These are phyloP conservation scores for Microsporum ferrugineum DNA, from an alignment of 2,329 filamentous ascomycete genomes.

Conservation along the genomic window DNA sequence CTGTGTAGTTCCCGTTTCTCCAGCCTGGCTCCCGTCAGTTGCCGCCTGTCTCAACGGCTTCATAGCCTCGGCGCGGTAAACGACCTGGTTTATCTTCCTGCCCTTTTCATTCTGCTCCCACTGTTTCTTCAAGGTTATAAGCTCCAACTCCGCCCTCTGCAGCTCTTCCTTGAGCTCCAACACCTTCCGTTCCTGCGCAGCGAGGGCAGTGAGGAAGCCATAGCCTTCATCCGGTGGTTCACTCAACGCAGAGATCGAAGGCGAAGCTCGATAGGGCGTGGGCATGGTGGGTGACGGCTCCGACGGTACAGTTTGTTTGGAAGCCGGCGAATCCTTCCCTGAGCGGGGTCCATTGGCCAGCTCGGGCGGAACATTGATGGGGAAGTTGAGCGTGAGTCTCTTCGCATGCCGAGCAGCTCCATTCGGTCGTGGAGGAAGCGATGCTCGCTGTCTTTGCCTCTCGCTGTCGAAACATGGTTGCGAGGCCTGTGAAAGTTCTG, in stretches of 20 bases:
- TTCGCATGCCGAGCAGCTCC: conserved; percentile 32
- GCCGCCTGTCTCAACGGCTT: conserved; percentile 40
- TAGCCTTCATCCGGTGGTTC: conserved; percentile 41
- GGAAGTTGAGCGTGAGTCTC: conserved; percentile 38
- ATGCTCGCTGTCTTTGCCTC: conserved; percentile 22
- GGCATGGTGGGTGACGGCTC: conserved; percentile 23
- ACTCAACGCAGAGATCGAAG: conserved; percentile 9
- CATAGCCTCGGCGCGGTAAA: conserved; percentile 47
- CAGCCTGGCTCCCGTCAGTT: neutral
- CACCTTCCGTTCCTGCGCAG: conserved; percentile 80
- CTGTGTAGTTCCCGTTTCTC: neutral
- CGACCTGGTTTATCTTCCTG: conserved; percentile 60
- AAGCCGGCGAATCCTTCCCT: conserved; percentile 22
- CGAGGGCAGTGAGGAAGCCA: conserved; percentile 76
- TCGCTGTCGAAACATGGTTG: conserved; percentile 5
- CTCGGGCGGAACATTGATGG: conserved; percentile 29
- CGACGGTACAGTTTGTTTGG: neutral
- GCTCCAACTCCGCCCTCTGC: conserved; percentile 64
- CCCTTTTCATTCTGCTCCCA: conserved; percentile 68
- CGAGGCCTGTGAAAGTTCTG: conserved; percentile 1
- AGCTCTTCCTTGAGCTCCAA: conserved; percentile 86
- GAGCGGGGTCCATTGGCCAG: neutral
- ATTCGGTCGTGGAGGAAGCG: conserved; percentile 26
- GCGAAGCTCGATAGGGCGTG: conserved; percentile 21
- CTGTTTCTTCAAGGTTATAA: conserved; percentile 67